Base-by-base conservation (phyloP, 768 basidiomycete genomes). In the Auriscalpium microsporum region DNA sequence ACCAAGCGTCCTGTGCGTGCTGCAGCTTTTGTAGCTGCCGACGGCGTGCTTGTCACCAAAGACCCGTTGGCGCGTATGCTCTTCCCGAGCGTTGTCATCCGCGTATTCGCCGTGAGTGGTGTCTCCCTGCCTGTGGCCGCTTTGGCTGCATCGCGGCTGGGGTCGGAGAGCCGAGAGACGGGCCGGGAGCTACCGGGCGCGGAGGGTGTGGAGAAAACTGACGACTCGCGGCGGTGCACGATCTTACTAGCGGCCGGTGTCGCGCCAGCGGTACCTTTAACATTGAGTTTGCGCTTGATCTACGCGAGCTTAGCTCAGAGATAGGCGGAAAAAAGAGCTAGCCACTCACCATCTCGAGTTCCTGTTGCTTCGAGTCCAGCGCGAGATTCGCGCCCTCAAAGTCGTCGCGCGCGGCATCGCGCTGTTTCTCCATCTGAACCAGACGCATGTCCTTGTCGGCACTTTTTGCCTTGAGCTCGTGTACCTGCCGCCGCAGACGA, bases 341-440 rank as follows among this genome's bases (percentile, higher is more conserved):
- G 45, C 17, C 3, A 76, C 81, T 52, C 56, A 96, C 94, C 68
- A 94, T 66, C 66, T 95, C 92, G 40, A 96, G 72, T 68, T 95
- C 94, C 68, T 94, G 92, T 64, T 96, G 94, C 71, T 96, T 96
- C 23, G 91, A 85, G 69, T 94, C 91, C 53, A 96, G 71, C 0
- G 93, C 94, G 37, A 94, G 92, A 63, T 95, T 94, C 62, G 95
- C 71, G n/a, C 89, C 87, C 48, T 79, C 70, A 19, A 87, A 67
- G 68, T 95, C 93, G 45, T 93, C 86, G 68, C 86, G 84, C 58
- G 86, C 79, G 64, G 83, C 75, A 0, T 73, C 72, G 40, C 79
- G 74, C 62, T 85, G 76, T 70, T 88, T 90, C 58, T 76, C 78
- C 51, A 90, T 69, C 62, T 88, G 85, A 13, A 82, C 73, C 44